These are phyloP conservation scores for Ceratobasidium sp. DNA, from an alignment of 1,284 basidiomycete species.

Conservation along the genomic window DNA sequence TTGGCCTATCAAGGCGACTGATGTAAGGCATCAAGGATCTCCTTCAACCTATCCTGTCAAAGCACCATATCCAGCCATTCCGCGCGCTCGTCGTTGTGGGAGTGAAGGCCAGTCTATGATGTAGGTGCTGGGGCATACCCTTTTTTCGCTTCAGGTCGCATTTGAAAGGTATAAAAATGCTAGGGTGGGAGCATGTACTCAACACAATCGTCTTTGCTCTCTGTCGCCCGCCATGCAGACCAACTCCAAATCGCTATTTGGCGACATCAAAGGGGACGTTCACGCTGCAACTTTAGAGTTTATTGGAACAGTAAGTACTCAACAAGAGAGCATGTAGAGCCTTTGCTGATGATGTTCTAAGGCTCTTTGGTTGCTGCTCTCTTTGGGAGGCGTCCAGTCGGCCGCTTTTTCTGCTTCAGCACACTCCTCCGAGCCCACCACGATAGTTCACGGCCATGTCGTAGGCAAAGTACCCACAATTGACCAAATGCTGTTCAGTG, in stretches of 20 bases:
- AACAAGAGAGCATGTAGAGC: background rate
- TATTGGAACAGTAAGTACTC: conserved; percentile 40
- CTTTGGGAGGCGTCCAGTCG: background rate
- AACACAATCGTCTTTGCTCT: no score
- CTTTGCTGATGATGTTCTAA: background rate
- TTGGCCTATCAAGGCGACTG: no score
- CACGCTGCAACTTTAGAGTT: conserved; percentile 44
- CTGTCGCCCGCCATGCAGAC: conserved; percentile 18
- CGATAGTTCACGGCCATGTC: background rate
- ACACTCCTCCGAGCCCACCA: conserved; percentile 9
- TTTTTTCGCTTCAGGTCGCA: no score
- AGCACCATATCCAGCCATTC: no score
- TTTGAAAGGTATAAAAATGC: no score
- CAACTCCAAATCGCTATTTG: conserved; percentile 25
- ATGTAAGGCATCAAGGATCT: no score
- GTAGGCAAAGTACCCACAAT: background rate
- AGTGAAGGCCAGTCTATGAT: no score
- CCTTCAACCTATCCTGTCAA: no score
- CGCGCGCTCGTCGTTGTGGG: no score
- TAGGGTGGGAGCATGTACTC: no score
- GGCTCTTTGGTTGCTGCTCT: background rate
- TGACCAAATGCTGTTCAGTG: background rate
- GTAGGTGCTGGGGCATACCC: no score
- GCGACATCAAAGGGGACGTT: conserved; percentile 22
- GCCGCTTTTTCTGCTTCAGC: background rate